phyloP scores from a whole-genome alignment of 2,329 filamentous ascomycete species.

The Zymoseptoria tritici region DNA sequence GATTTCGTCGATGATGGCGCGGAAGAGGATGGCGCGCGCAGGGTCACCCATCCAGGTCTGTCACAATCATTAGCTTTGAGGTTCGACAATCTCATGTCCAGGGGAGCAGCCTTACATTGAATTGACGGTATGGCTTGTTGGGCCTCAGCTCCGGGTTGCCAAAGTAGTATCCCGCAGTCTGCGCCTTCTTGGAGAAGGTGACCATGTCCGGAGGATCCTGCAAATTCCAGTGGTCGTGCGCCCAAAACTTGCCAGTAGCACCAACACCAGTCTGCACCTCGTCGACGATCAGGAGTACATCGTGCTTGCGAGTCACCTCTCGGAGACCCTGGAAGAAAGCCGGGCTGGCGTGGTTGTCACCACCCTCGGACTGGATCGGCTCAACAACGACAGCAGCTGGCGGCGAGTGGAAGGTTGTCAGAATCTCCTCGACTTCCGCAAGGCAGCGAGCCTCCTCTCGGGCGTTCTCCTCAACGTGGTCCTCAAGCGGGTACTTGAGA shows the following conservation, averaged over 20 bases:
- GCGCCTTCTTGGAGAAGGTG: slow-evolving; percentile 91
- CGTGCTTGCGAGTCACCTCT: slow-evolving; percentile 67
- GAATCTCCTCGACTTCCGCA: slow-evolving; percentile 73
- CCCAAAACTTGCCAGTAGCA: slow-evolving; percentile 92
- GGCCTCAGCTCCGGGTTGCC: slow-evolving; percentile 71
- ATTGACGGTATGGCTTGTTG: slow-evolving; percentile 91
- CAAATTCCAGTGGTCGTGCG: slow-evolving; percentile 90
- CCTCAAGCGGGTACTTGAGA: slow-evolving; percentile 79
- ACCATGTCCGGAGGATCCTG: slow-evolving; percentile 79
- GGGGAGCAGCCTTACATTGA: slow-evolving; percentile 50
- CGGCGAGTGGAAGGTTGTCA: slow-evolving; percentile 69
- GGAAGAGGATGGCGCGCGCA: slow-evolving; percentile 74
- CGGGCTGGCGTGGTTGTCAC: slow-evolving; percentile 86
- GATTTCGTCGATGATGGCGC: slow-evolving; percentile 76
- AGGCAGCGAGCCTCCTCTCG: slow-evolving; percentile 72
- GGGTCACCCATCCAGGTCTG: slow-evolving; percentile 81
- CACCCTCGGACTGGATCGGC: slow-evolving; percentile 88
- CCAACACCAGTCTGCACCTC: slow-evolving; percentile 92
- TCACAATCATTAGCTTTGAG: slow-evolving; percentile 4
- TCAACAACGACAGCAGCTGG: slow-evolving; percentile 79
- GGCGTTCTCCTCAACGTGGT: slow-evolving; percentile 73
- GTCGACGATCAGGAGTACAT: slow-evolving; percentile 81
- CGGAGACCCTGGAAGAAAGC: slow-evolving; percentile 81
- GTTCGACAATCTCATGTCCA: not conserved
- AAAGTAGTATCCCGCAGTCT: slow-evolving; percentile 89